Evolutionary conservation across 2,329 filamentous ascomycete genomes (phyloP).

Genomic region (Blastomyces silverae): DNA sequence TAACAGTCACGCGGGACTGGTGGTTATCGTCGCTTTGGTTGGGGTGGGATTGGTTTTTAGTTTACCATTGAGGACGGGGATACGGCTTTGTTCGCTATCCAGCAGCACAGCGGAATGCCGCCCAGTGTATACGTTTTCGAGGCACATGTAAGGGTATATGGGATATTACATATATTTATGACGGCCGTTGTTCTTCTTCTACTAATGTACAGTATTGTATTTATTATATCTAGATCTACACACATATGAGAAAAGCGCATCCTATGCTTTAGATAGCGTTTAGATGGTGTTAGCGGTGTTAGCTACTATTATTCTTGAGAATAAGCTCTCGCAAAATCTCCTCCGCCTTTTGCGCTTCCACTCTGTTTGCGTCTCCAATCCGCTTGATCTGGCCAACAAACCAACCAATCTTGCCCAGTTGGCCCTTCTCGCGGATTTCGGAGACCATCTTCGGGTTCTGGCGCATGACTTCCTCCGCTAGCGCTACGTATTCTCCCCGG

Average conservation of each 20-base stretch:
- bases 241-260: neutral
- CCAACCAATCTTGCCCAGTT: constrained; percentile 60
- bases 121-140: neutral
- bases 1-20: neutral
- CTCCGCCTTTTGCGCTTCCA: constrained; percentile 56
- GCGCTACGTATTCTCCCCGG: constrained; percentile 48
- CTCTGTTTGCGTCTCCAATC: constrained; percentile 52
- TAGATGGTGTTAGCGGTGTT: no score
- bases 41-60: neutral
- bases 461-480: constrained; percentile 50
- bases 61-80: neutral
- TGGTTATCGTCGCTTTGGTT: neutral
- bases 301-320: constrained; percentile 19
- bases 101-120: neutral
- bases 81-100: neutral
- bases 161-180: neutral
- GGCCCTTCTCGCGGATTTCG: constrained; percentile 53
- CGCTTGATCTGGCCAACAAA: constrained; percentile 64
- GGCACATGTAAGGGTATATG: neutral
- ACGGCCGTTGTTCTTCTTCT: neutral
- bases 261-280: neutral
- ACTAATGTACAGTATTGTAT: constrained; percentile 3
- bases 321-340: constrained; percentile 48
- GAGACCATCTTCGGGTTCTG: constrained; percentile 53
- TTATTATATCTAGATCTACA: constrained; percentile 2